Evolutionary conservation across 108 stramenopile genomes (phyloP).

Genomic region (Nitzschia sp.): DNA sequence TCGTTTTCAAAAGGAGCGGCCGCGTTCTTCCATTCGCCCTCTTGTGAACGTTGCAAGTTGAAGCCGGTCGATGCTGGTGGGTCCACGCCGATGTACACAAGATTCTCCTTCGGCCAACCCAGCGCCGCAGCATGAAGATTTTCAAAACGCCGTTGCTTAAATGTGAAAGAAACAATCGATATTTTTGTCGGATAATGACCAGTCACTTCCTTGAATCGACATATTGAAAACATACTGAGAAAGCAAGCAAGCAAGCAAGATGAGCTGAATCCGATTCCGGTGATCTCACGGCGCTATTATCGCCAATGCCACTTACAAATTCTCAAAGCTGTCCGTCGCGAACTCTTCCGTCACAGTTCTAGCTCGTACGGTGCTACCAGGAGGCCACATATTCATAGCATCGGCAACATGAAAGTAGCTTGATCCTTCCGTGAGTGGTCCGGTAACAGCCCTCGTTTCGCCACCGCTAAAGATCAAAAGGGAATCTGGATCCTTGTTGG

Average conservation of each 20-base stretch:
- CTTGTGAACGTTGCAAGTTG: conserved; percentile 53
- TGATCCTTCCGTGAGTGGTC: conserved; percentile 84
- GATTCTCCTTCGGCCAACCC: conserved; percentile 74
- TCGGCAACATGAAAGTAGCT: conserved; percentile 87
- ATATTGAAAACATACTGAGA: conserved; percentile 86
- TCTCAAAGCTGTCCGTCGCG: conserved; percentile 96
- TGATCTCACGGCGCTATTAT: too few species aligned
- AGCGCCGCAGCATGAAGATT: conserved; percentile 84
- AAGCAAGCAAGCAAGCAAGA: neutral
- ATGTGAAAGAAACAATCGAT: conserved; percentile 92
- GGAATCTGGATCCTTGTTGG: conserved; percentile 67
- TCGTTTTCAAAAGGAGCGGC: conserved; percentile 85
- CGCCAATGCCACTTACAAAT: conserved; percentile 63
- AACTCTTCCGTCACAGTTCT: conserved; percentile 90
- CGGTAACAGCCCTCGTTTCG: conserved; percentile 87
- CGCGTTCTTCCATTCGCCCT: conserved; percentile 81
- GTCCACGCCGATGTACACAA: conserved; percentile 87
- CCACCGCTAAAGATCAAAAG: conserved; percentile 95
- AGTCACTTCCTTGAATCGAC: conserved; percentile 93
- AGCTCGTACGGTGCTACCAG: conserved; percentile 59
- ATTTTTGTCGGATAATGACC: conserved; percentile 90
- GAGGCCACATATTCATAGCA: conserved; percentile 75
- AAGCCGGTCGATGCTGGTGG: conserved; percentile 85
- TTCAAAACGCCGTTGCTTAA: conserved; percentile 89
- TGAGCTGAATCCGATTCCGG: neutral